Conservation (phyloP, 345 rosid genomes). For the Linum lewisii region DNA sequence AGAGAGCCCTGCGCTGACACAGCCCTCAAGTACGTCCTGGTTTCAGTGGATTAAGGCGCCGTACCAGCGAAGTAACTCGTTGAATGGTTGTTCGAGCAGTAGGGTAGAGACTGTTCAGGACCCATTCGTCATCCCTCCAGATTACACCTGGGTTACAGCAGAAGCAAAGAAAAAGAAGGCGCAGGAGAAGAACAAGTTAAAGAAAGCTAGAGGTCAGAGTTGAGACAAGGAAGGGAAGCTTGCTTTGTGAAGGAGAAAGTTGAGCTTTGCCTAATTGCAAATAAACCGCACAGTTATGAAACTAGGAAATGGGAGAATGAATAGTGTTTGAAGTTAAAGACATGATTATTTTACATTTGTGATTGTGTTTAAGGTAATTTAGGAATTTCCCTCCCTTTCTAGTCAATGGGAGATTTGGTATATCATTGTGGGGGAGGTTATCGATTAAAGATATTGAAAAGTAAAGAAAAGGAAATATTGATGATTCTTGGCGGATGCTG, state of each 20-base stretch:
- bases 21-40: slow-evolving; percentile 61
- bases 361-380: background rate
- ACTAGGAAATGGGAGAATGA: background rate
- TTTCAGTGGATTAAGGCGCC: slow-evolving; percentile 90
- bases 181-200: slow-evolving; percentile 76
- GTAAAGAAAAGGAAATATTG: no score
- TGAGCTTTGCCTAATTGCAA: no score
- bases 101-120: slow-evolving; percentile 55
- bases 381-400: background rate
- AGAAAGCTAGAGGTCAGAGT: slow-evolving; percentile 35
- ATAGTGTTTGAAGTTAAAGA: background rate
- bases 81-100: slow-evolving; percentile 35
- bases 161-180: slow-evolving; percentile 88
- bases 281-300: background rate
- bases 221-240: background rate
- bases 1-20: slow-evolving; percentile 53
- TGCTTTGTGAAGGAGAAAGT: no score
- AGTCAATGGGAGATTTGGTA: background rate
- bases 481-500: no score
- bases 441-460: no score
- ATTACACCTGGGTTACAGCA: slow-evolving; percentile 68
- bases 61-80: slow-evolving; percentile 43
- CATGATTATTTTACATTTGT: background rate
- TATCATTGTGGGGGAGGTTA: background rate
- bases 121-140: slow-evolving; percentile 67